phyloP scores from a whole-genome alignment of 2,329 filamentous ascomycete species.

The Gaeumannomyces sp. region DNA sequence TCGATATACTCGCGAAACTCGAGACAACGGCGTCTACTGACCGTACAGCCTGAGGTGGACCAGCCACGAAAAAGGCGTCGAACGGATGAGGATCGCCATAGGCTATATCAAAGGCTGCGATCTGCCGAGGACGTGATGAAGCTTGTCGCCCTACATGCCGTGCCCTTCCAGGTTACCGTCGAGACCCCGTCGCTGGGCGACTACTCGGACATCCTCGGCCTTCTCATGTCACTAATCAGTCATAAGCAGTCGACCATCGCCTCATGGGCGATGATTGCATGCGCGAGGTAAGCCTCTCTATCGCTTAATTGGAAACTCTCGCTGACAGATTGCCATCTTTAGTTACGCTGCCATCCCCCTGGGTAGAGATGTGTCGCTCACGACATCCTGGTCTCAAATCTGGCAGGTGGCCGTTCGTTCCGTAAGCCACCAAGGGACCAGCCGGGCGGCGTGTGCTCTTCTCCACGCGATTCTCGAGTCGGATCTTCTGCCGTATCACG shows the following conservation, averaged over 20 bases:
- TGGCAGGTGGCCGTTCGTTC: slow-evolving; percentile 72
- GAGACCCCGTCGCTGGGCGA: slow-evolving; percentile 40
- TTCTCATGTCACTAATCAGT: slow-evolving; percentile 51
- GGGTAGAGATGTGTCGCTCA: slow-evolving; percentile 34
- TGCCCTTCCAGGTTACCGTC: slow-evolving; percentile 46
- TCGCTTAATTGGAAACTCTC: neutral
- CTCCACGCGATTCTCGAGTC: slow-evolving; percentile 62
- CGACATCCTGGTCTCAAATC: slow-evolving; percentile 58
- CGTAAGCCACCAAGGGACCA: slow-evolving; percentile 63
- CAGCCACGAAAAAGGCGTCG: slow-evolving; percentile 49
- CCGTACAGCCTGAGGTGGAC: slow-evolving; percentile 25
- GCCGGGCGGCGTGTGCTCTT: slow-evolving; percentile 70
- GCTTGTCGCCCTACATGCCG: slow-evolving; percentile 48
- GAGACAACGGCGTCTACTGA: slow-evolving; percentile 16
- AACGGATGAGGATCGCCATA: slow-evolving; percentile 33
- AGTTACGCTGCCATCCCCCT: slow-evolving; percentile 40
- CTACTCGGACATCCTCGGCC: slow-evolving; percentile 49
- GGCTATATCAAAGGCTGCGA: slow-evolving; percentile 43
- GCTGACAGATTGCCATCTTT: neutral
- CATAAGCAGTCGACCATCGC: slow-evolving; percentile 63
- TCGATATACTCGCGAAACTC: slow-evolving; percentile 31
- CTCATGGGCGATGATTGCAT: slow-evolving; percentile 81
- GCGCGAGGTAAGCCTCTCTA: slow-evolving; percentile 57
- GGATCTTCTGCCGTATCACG: slow-evolving; percentile 60
- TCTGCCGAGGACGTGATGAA: slow-evolving; percentile 37